Percentiles rank a stretch among this genome's conserved stretches.
phyloP scores from a whole-genome alignment of 1,284 basidiomycete species.

The Boletellus deceptivus region DNA sequence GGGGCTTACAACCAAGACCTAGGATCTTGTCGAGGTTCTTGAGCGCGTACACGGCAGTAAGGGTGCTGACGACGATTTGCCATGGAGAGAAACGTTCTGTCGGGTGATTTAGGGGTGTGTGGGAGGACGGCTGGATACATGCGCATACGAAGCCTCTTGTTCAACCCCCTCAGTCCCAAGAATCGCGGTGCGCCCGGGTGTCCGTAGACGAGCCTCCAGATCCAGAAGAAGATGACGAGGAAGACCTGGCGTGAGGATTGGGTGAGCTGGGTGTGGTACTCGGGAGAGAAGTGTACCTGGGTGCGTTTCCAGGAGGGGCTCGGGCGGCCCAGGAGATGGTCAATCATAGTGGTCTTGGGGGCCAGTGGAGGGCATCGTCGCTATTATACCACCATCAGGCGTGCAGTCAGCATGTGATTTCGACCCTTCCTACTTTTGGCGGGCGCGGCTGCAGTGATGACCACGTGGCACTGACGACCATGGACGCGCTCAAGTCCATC shows the following conservation, averaged over 20 bases:
- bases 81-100: constrained; percentile 89
- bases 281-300: constrained; percentile 48
- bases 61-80: constrained; percentile 85
- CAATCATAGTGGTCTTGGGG: constrained; percentile 59
- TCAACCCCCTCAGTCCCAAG: constrained; percentile 59
- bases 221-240: constrained; percentile 88
- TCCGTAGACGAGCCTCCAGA: constrained; percentile 74
- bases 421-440: constrained; percentile 8
- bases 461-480: constrained; percentile 14
- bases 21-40: constrained; percentile 87
- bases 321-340: constrained; percentile 79
- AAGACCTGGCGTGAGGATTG: constrained; percentile 56
- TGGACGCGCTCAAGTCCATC: constrained; percentile 56
- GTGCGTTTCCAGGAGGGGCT: constrained; percentile 73
- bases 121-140: background rate
- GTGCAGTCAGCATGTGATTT: constrained; percentile 39
- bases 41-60: constrained; percentile 83
- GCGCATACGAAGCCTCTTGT: constrained; percentile 58
- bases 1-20: constrained; percentile 73
- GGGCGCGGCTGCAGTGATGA: background rate
- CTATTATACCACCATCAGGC: constrained; percentile 5
- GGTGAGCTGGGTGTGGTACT: background rate
- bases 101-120: background rate
- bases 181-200: constrained; percentile 66
- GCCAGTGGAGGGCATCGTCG: constrained; percentile 1